Percentiles rank a stretch among this genome's conserved stretches.
Conservation (phyloP, 805 yeast species). For the Monosporozyma solicola region DNA sequence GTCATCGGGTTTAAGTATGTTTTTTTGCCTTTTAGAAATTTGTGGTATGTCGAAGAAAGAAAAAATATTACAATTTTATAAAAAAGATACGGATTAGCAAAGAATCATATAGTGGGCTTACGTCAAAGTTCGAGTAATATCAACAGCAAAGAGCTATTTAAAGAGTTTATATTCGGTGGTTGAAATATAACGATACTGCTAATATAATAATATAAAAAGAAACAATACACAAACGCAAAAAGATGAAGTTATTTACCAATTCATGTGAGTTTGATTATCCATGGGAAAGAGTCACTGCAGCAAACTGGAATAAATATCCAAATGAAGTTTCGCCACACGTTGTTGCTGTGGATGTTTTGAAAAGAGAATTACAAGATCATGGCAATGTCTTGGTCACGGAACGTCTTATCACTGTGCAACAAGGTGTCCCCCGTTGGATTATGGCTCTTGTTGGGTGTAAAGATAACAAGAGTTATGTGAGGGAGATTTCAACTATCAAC, state of each 20-base stretch:
- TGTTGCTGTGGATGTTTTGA: conserved; percentile 80
- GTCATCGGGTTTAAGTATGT: not conserved
- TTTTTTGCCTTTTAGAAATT: no score
- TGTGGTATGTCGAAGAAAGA: no score
- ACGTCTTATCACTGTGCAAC: conserved; percentile 80
- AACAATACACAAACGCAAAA: not conserved
- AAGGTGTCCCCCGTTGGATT: conserved; percentile 79
- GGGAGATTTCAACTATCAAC: conserved; percentile 86
- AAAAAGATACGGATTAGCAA: no score
- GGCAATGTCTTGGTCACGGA: conserved; percentile 63
- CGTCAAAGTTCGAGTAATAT: no score
- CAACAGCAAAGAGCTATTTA: no score
- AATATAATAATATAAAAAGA: not conserved
- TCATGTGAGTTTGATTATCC: conserved; percentile 67
- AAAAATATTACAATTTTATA: no score
- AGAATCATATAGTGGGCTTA: no score
- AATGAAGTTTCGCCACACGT: conserved; percentile 89
- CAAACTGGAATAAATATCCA: conserved; percentile 97
- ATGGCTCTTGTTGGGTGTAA: conserved; percentile 71
- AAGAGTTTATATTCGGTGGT: not conserved
- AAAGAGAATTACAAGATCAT: conserved; percentile 53
- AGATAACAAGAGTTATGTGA: conserved; percentile 61
- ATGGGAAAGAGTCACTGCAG: conserved; percentile 93
- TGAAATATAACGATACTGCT: not conserved
- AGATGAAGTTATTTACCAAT: conserved; percentile 73